Base-by-base conservation (phyloP, 163 green algal genomes). In the Scenedesmus sp. region DNA sequence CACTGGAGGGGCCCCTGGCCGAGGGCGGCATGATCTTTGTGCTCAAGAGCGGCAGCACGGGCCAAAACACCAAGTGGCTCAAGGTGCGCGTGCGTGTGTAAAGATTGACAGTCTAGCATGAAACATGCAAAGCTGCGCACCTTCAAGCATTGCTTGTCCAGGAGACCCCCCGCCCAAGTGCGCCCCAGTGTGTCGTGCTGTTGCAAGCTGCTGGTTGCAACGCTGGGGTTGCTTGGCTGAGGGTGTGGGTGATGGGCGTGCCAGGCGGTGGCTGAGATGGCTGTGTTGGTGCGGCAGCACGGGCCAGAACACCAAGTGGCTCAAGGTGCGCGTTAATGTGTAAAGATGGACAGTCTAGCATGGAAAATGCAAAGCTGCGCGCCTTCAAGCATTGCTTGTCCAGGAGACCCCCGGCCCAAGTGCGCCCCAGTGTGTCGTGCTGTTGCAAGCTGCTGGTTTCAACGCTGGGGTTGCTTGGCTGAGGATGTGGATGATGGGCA, bases 21-120 rank as follows among this genome's bases (percentile, higher is more conserved):
- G 90, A 93, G 90, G 85, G 90, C 52, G 90, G 90, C 10, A 13
- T 93, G 46, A 91, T 93, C 57, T 93, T 93, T 76, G 90, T 93
- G 74, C 90, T 93, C 34, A 91, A 91, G 90, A 91, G 73, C 8
- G 84, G 90, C 73, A 73, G 52, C 26, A 83, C 67, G 1, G 84
- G 84, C 4, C 90, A 93, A 59, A 88, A 83, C 74, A 93, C 90
- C 8, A 88, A 87, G 59, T 93, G 90, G 90, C 90, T 93, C 66
- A 93, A 93, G 73, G 89, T 88, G 62, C 12, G 82, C 1, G 12
- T 46, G 34, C 34, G 34, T 46, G 34, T 46, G 34, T 46, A 46
- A 46, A 46, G 0, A 46, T 46, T 46, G 34, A 46, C 34, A 46
- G 34, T 46, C 34, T 46, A 46, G 34, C 34, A 46, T 46, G 34